A percentile compares a stretch with the other conserved stretches of the same genome.
phyloP scores from a whole-genome alignment of 1,139 yeast species.

The Petasospora rhodanensis region DNA sequence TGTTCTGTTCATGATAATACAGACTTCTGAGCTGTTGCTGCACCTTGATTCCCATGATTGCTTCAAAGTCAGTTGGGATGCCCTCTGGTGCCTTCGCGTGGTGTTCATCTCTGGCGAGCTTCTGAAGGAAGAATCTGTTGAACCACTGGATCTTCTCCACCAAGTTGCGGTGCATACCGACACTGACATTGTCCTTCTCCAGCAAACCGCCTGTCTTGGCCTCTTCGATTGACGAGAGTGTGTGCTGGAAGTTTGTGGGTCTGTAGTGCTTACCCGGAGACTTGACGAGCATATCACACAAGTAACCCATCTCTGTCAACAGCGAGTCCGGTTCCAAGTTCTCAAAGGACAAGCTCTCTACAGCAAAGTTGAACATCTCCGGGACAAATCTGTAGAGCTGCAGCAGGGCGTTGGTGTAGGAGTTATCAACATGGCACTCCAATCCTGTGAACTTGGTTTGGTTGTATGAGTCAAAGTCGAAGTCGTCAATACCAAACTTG shows the following conservation, averaged over 20 bases:
- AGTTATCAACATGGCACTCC: conserved; percentile 79
- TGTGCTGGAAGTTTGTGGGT: conserved; percentile 64
- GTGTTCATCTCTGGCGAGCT: conserved; percentile 44
- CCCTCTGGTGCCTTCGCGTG: conserved; percentile 23
- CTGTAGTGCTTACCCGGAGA: conserved; percentile 68
- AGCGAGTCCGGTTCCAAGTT: conserved; percentile 48
- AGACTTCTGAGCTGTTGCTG: conserved; percentile 4
- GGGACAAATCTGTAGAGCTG: conserved; percentile 83
- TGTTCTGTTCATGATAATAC: no score
- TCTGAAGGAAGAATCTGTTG: conserved; percentile 54
- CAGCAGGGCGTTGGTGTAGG: conserved; percentile 74
- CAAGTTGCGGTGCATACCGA: conserved; percentile 22
- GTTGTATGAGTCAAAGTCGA: conserved; percentile 85
- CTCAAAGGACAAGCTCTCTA: conserved; percentile 53
- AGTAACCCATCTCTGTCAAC: conserved; percentile 77
- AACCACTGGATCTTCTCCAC: conserved; percentile 41
- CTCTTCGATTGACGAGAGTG: conserved; percentile 41
- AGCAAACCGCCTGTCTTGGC: conserved; percentile 49
- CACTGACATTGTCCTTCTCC: conserved; percentile 35
- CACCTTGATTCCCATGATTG: conserved; percentile 34
- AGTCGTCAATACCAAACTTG: conserved; percentile 89
- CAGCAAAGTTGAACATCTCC: conserved; percentile 60
- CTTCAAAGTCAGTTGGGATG: conserved; percentile 27
- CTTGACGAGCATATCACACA: conserved; percentile 86
- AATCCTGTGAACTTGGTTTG: conserved; percentile 75